Conservation (phyloP, 495 filamentous ascomycete genomes). For the Acidiella bohemica region DNA sequence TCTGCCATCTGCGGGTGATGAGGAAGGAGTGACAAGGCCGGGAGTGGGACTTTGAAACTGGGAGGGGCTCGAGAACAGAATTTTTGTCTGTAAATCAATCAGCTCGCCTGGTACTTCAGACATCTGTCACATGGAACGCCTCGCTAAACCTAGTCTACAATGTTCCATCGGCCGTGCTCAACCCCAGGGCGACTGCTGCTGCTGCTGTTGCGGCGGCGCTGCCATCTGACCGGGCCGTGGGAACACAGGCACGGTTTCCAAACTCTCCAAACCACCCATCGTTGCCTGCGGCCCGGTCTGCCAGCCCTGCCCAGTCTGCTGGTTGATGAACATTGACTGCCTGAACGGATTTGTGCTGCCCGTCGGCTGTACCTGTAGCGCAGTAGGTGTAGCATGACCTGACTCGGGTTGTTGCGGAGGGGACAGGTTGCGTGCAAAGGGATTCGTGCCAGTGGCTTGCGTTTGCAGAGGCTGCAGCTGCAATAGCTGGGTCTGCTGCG, state of each 20-base stretch:
- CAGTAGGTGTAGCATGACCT: conserved; percentile 1
- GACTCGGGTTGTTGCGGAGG: conserved; percentile 31
- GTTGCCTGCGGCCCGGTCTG: conserved; percentile 65
- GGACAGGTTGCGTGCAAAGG: conserved; percentile 51
- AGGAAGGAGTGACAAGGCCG: too few relatives aligned
- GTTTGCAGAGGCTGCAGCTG: conserved; percentile 30
- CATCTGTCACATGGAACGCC: too few relatives aligned
- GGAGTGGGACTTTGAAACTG: too few relatives aligned
- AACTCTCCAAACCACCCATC: conserved; percentile 70
- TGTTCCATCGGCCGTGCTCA: too few relatives aligned
- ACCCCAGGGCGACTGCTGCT: conserved; percentile 16
- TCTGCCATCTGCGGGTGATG: too few relatives aligned
- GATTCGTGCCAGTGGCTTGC: conserved; percentile 60
- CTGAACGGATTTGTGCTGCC: conserved; percentile 91
- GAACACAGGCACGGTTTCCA: conserved; percentile 74
- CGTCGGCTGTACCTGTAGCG: conserved; percentile 41
- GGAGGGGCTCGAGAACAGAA: too few relatives aligned
- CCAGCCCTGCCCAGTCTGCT: conserved; percentile 76
- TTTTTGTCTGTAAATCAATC: too few relatives aligned
- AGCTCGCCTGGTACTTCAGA: too few relatives aligned
- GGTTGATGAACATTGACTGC: conserved; percentile 64
- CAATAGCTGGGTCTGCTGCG: conserved; percentile 20
- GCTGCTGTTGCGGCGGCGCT: conserved; percentile 9
- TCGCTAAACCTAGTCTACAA: too few relatives aligned
- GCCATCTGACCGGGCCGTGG: conserved; percentile 51